Base-by-base conservation (phyloP, 2,329 filamentous ascomycete genomes). In the Amphichorda felina region DNA sequence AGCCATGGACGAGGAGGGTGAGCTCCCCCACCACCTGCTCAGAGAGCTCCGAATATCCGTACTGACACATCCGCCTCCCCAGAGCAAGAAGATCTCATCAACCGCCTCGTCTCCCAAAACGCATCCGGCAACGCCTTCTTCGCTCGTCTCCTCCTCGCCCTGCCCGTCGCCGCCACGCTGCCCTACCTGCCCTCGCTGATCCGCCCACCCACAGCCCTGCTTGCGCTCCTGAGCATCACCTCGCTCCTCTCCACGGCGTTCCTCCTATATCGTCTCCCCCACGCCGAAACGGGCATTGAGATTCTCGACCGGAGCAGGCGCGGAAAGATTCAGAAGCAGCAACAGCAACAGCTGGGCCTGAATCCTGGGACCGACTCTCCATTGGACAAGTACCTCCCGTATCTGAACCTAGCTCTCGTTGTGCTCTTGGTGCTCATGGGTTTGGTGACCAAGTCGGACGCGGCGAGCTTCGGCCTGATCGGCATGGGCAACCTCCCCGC, bases 1-100 rank as follows among this genome's bases (percentile, higher is more conserved):
- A 44, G 72, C 76, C 37, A 64, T 91, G 40, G 85, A 91, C 53
- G 82, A 88, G 57, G 71, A 88, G 68, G 80, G 80, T 79, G 53
- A 35, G 43, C 29, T 24, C 24, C 17, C 16, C 17, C 22, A 24
- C 10, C 21, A 6, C 10, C 21, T 24, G n/a, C n/a, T n/a, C n/a
- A n/a, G n/a, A n/a, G n/a, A n/a, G n/a, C n/a, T n/a, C n/a, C n/a
- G n/a, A n/a, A n/a, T n/a, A n/a, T n/a, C n/a, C n/a, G n/a, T n/a
- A n/a, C n/a, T n/a, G n/a, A n/a, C n/a, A n/a, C n/a, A n/a, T n/a
- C n/a, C n/a, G n/a, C n/a, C n/a, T n/a, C n/a, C n/a, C n/a, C 59
- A 71, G 76, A 80, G 47, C 79, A 84, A 61, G 78, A 82, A 48
- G 50, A 58, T 33, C 62, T 82, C 8, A 84, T 85, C 47, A 46